These are phyloP conservation scores for Cladosporium sp. DNA, from an alignment of 2,329 filamentous ascomycete species.

Conservation along the genomic window DNA sequence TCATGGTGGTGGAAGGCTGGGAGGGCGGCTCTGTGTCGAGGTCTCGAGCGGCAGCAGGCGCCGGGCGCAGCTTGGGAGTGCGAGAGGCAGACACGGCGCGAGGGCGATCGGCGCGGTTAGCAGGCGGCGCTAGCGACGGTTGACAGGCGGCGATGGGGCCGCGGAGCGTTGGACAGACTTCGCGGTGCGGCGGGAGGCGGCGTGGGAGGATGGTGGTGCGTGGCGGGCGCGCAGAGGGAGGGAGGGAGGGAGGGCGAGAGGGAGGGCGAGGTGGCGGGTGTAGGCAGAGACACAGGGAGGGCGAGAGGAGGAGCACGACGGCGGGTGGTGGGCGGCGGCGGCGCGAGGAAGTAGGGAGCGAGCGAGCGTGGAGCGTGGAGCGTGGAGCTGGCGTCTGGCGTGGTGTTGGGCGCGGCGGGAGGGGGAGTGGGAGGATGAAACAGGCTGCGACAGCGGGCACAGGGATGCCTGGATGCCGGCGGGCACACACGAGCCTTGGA, in stretches of 20 bases:
- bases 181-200: constrained; percentile 4
- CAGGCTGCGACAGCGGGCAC: background rate
- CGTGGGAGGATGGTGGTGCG: background rate
- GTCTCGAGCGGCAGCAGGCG: constrained; percentile 7
- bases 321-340: background rate
- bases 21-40: background rate
- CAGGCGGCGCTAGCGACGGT: constrained; percentile 10
- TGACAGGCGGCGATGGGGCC: constrained; percentile 10
- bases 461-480: background rate
- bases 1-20: constrained; percentile 32
- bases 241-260: background rate
- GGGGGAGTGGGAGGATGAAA: background rate
- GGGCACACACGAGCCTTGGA: too few species aligned
- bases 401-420: background rate
- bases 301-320: background rate
- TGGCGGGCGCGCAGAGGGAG: background rate
- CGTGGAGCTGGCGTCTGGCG: background rate
- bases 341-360: background rate
- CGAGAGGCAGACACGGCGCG: background rate
- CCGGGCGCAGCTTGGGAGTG: constrained; percentile 1
- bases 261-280: background rate
- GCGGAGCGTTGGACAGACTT: background rate
- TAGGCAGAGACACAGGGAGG: constrained; percentile 1
- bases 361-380: background rate
- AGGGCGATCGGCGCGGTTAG: background rate